Evolutionary conservation across 345 rosid species (phyloP).

Genomic region (Reutealis trisperma): DNA sequence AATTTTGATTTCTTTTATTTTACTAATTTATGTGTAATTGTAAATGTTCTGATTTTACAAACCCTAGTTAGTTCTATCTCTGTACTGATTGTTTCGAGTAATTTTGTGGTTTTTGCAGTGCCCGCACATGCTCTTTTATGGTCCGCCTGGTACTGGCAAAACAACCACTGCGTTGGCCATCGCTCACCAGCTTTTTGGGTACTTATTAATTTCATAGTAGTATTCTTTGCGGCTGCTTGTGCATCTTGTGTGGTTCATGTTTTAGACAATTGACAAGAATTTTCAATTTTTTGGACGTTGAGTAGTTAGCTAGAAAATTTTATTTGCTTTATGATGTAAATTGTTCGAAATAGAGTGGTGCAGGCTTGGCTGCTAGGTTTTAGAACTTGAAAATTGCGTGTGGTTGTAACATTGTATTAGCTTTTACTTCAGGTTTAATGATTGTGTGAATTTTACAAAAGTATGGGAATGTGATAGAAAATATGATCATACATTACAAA

Average conservation of each 20-base stretch:
- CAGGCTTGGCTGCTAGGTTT: too few relatives aligned
- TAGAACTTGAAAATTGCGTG: too few relatives aligned
- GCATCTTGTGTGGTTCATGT: neutral
- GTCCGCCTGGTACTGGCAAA: constrained; percentile 97
- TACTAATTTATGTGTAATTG: neutral
- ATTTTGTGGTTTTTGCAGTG: constrained; percentile 42
- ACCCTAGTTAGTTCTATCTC: constrained; percentile 25
- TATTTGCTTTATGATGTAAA: too few relatives aligned
- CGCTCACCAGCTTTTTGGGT: constrained; percentile 94
- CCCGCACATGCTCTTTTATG: constrained; percentile 97
- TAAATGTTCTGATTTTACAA: neutral
- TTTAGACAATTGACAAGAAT: neutral
- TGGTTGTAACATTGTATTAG: too few relatives aligned
- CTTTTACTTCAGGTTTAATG: too few relatives aligned
- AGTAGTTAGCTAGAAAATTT: too few relatives aligned
- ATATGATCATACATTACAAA: too few relatives aligned
- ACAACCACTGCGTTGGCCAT: constrained; percentile 97
- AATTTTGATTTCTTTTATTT: neutral
- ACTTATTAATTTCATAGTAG: constrained; percentile 4
- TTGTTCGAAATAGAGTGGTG: neutral
- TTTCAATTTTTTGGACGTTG: neutral
- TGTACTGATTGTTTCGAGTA: neutral
- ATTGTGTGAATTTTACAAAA: too few relatives aligned
- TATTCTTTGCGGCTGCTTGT: neutral
- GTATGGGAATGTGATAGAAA: too few relatives aligned